phyloP scores from a whole-genome alignment of 2,329 filamentous ascomycete genomes.

The Cadophora malorum region DNA sequence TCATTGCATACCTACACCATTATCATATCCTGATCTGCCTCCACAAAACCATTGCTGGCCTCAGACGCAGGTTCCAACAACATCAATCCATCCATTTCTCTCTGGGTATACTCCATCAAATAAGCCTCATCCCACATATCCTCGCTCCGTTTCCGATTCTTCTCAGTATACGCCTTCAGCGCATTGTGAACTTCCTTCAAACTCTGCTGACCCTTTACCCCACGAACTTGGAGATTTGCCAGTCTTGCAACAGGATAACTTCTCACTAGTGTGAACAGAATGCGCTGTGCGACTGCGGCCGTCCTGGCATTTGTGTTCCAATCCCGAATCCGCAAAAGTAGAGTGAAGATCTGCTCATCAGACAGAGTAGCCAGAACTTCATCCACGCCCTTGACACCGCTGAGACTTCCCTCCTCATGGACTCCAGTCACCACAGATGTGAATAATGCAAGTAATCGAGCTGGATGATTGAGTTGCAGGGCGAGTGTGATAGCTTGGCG shows the following conservation, averaged over 20 bases:
- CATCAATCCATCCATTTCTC: slow-evolving; percentile 78
- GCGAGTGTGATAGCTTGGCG: slow-evolving; percentile 92
- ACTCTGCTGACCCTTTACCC: slow-evolving; percentile 64
- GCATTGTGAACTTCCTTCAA: slow-evolving; percentile 86
- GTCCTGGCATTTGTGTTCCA: slow-evolving; percentile 98
- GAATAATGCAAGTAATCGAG: slow-evolving; percentile 83
- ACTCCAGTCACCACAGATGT: slow-evolving; percentile 73
- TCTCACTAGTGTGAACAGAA: slow-evolving; percentile 79
- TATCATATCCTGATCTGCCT: slow-evolving; percentile 33
- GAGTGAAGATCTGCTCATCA: slow-evolving; percentile 83
- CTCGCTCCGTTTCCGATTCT: slow-evolving; percentile 89
- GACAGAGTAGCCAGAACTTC: slow-evolving; percentile 80
- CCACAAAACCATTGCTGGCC: slow-evolving; percentile 22
- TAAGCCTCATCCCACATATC: slow-evolving; percentile 95
- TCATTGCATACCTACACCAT: slow-evolving; percentile 30
- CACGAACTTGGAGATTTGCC: slow-evolving; percentile 69
- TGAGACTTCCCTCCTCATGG: slow-evolving; percentile 68
- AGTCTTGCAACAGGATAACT: slow-evolving; percentile 82
- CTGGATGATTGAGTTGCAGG: slow-evolving; percentile 92
- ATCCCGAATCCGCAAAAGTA: slow-evolving; percentile 84
- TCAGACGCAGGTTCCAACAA: slow-evolving; percentile 31
- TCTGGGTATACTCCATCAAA: slow-evolving; percentile 88
- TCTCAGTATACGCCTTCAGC: slow-evolving; percentile 88
- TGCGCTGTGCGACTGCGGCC: slow-evolving; percentile 81
- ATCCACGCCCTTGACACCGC: slow-evolving; percentile 75